Evolutionary conservation across 2,329 filamentous ascomycete genomes (phyloP).

Genomic region (Phyllachora maydis): DNA sequence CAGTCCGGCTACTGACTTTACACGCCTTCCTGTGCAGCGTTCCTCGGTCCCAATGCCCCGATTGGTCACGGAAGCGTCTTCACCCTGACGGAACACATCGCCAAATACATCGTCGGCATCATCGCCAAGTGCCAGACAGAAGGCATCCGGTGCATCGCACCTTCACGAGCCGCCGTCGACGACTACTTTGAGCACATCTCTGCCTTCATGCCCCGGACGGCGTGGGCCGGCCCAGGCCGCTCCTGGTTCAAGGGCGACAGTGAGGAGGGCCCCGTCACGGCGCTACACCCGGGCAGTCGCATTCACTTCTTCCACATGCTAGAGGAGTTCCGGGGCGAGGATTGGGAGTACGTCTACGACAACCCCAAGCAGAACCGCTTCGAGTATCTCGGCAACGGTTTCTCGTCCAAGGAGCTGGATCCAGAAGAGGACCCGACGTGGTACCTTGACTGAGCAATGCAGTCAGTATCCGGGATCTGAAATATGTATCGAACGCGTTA

Average conservation of each 20-base stretch:
- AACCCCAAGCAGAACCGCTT: slow-evolving; percentile 20
- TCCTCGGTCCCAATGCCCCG: slow-evolving; percentile 28
- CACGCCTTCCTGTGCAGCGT: too few species aligned
- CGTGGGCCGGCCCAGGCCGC: slow-evolving; percentile 21
- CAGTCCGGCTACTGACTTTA: too few species aligned
- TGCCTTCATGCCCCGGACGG: slow-evolving; percentile 29
- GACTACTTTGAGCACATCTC: slow-evolving; percentile 28
- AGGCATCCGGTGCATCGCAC: slow-evolving; percentile 22
- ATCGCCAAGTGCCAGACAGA: slow-evolving; percentile 29
- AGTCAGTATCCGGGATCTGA: too few species aligned
- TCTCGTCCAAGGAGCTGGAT: slow-evolving; percentile 22
- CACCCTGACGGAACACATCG: slow-evolving; percentile 27
- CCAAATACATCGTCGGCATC: slow-evolving; percentile 25
- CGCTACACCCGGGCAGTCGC: slow-evolving; percentile 27
- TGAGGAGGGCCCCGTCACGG: slow-evolving; percentile 21
- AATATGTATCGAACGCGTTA: too few species aligned
- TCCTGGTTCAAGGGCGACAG: slow-evolving; percentile 30
- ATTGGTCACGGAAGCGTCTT: slow-evolving; percentile 29
- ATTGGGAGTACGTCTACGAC: slow-evolving; percentile 29
- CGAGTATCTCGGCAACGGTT: slow-evolving; percentile 30
- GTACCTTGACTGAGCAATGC: slow-evolving; percentile 23
- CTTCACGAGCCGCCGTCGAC: slow-evolving; percentile 21
- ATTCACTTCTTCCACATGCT: slow-evolving; percentile 33
- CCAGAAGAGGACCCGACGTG: slow-evolving; percentile 16
- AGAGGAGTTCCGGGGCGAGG: slow-evolving; percentile 24